Conservation (phyloP, 1,284 basidiomycete genomes). For the Phylloporus gajari region DNA sequence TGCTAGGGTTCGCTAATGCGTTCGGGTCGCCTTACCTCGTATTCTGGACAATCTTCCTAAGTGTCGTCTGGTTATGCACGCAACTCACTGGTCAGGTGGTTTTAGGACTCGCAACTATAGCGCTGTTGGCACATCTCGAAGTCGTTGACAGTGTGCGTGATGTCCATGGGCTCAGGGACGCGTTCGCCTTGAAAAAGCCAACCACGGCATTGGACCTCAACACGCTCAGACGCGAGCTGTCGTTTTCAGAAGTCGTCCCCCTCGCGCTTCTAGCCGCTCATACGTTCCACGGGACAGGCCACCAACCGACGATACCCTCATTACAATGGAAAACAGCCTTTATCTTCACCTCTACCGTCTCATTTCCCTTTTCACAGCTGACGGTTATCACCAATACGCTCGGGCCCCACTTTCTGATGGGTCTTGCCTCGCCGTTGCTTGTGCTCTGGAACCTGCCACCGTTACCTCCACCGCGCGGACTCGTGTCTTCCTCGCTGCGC, state of each 20-base stretch:
- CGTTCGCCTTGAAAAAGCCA: conserved; percentile 58
- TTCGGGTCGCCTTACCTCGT: conserved; percentile 89
- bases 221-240: conserved; percentile 24
- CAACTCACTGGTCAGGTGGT: conserved; percentile 88
- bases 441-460: conserved; percentile 90
- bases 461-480: conserved; percentile 25
- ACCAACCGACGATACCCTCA: conserved; percentile 90
- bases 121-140: conserved; percentile 79
- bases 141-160: conserved; percentile 84
- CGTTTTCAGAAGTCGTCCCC: conserved; percentile 76
- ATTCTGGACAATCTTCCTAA: conserved; percentile 77
- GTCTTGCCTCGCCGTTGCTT: conserved; percentile 76
- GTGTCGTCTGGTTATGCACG: conserved; percentile 66
- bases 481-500: conserved; percentile 53
- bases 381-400: conserved; percentile 88
- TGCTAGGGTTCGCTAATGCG: conserved; percentile 91
- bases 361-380: conserved; percentile 80
- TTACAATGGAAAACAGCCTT: conserved; percentile 98
- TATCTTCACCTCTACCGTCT: conserved; percentile 72
- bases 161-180: conserved; percentile 64
- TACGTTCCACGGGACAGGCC: conserved; percentile 89
- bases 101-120: conserved; percentile 70
- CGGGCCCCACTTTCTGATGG: conserved; percentile 75
- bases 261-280: conserved; percentile 81
- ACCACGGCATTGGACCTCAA: conserved; percentile 43